A percentile compares a stretch with the other conserved stretches of the same genome.
phyloP scores from a whole-genome alignment of 805 yeast genomes.

The Lachancea fermentati region DNA sequence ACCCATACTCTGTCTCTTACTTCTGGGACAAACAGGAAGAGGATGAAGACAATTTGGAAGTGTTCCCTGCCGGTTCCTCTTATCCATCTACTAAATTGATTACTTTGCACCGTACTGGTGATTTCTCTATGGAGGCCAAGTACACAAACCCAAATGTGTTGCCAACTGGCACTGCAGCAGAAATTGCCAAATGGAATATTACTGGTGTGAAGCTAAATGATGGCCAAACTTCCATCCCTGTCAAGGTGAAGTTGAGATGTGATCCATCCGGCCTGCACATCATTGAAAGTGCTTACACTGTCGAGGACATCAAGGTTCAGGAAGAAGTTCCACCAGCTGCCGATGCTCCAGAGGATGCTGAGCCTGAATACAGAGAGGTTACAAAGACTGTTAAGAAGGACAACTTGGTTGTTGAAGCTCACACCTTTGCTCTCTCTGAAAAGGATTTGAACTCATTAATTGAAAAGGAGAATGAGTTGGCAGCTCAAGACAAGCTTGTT shows the following conservation, averaged over 20 bases:
- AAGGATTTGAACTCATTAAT: constrained; percentile 51
- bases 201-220: constrained; percentile 77
- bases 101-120: constrained; percentile 86
- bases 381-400: constrained; percentile 92
- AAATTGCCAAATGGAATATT: constrained; percentile 80
- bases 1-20: constrained; percentile 89
- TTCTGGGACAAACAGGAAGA: constrained; percentile 92
- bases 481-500: constrained; percentile 89
- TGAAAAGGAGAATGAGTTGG: constrained; percentile 81
- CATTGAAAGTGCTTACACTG: constrained; percentile 90
- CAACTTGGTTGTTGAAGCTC: constrained; percentile 57
- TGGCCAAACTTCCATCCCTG: constrained; percentile 73
- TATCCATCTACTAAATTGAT: constrained; percentile 95
- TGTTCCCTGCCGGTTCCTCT: constrained; percentile 87
- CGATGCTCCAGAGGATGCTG: constrained; percentile 52
- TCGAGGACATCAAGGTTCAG: constrained; percentile 83
- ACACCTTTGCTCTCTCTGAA: constrained; percentile 57
- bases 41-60: constrained; percentile 88
- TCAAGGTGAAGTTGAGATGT: constrained; percentile 91
- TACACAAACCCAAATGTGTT: constrained; percentile 72
- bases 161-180: constrained; percentile 58
- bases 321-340: constrained; percentile 66
- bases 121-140: constrained; percentile 79
- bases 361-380: constrained; percentile 83
- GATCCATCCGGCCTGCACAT: constrained; percentile 95